Base-by-base conservation (phyloP, 2,329 filamentous ascomycete genomes). In the Ceratocystis colombiana region DNA sequence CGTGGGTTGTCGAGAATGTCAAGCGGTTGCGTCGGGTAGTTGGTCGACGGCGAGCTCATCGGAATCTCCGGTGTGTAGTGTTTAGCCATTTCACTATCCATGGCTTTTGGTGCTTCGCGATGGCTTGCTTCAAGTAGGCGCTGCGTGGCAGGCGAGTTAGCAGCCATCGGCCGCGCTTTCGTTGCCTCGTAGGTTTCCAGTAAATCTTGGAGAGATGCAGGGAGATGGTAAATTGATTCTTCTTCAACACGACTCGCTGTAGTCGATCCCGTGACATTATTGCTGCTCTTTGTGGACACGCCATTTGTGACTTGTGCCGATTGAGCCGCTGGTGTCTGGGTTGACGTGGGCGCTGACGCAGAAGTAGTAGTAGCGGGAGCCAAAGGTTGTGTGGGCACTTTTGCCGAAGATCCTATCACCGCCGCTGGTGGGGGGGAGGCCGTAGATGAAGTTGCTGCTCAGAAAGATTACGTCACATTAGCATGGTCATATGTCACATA, bases 21-120 rank as follows among this genome's bases (percentile, higher is more conserved):
- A 53, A 96, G 80, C n/a, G 92, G 88, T 73, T 96, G 91, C 73
- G 95, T 90, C 5, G 94, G 94, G 75, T 96, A 99, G 71, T 94
- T 89, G 6, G 89, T 80, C 2, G 87, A 87, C 4, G 88, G 88
- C 8, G 80, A 77, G 71, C 88, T 86, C 76, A 90, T 89, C 30
- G 88, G 88, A 70, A 87, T 85, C 70, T 92, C 88, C 2, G 94
- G 92, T 70, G 87, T 87, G 78, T 96, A 96, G 71, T 88, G 87
- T 68, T 88, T 84, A 25, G 91, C 89, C 68, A 89, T 85, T 72
- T 96, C 90, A 22, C 89, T 84, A 76, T 99, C 94, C 41, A 83
- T 76, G 5, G 85, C 81, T 70, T 93, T 89, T 1, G 92, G 90
- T 68, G 86, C 87, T 66, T 79, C 88, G 28, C 82, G 80, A 70